Base-by-base conservation (phyloP, 371 early-diverging fungal species). In the Sporodiniella umbellata region DNA sequence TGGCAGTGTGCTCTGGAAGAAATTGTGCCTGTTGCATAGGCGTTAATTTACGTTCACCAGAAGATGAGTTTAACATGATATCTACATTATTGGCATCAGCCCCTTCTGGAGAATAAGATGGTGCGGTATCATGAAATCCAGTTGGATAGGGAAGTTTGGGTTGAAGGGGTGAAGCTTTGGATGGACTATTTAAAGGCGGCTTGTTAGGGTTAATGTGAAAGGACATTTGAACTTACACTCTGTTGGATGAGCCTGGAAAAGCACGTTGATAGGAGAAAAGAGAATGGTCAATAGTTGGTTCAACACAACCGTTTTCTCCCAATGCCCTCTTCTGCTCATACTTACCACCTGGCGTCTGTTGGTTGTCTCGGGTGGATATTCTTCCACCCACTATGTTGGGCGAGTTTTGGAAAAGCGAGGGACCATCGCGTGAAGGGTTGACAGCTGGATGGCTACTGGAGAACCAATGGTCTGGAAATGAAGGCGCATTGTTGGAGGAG, bases 141-240 rank as follows among this genome's bases (percentile, higher is more conserved):
- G 28, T 40, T 8, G 51, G 51, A 25, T 40, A 40, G 21, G 40
- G 40, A 21, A 40, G 42, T 23, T 46, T 39, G 11, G 59, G 51
- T 21, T 58, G 51, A 40, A 42, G 53, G 42, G 35, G 55, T n/a
- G 45, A 43, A 35, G 60, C 53, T 44, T 65, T 69, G 18, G 69
- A 54, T 56, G 53, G 69, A 48, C 60, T 65, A 51, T 64, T 62
- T 33, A 45, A 33, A 12, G 1, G 19, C 31, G n/a, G n/a, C n/a
- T n/a, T n/a, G n/a, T n/a, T n/a, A n/a, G n/a, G n/a, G n/a, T n/a
- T n/a, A n/a, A n/a, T n/a, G n/a, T n/a, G n/a, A n/a, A n/a, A n/a
- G n/a, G n/a, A n/a, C n/a, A n/a, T n/a, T n/a, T n/a, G n/a, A n/a
- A 59, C 53, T 56, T 65, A 69, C 69, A 69, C 56, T 62, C 67